These are phyloP conservation scores for Oryza glaberrima DNA, from an alignment of 176 grass and related monocot genomes.

Conservation along the genomic window DNA sequence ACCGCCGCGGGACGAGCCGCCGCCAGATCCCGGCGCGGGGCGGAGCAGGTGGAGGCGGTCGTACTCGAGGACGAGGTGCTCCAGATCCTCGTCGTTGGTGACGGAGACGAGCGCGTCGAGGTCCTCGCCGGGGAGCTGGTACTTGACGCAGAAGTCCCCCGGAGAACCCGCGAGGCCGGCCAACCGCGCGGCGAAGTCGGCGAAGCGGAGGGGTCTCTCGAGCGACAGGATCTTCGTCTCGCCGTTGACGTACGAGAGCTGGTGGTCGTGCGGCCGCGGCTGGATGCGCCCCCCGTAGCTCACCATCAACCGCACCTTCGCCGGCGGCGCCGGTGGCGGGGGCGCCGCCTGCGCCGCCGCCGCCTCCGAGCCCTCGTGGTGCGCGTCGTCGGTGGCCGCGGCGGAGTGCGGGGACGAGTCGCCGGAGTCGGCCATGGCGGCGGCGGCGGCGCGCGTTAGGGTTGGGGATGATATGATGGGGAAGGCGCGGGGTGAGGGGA, in stretches of 20 bases:
- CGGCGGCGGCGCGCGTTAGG: slow-evolving; percentile 34
- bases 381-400: slow-evolving; percentile 48
- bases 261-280: slow-evolving; percentile 76
- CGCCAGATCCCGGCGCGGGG: slow-evolving; percentile 30
- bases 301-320: slow-evolving; percentile 75
- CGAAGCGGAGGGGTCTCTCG: slow-evolving; percentile 67
- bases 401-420: slow-evolving; percentile 72
- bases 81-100: slow-evolving; percentile 96
- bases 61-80: slow-evolving; percentile 87
- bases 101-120: slow-evolving; percentile 95
- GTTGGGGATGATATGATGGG: slow-evolving; percentile 3
- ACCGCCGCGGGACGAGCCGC: slow-evolving; percentile 41
- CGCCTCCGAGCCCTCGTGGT: slow-evolving; percentile 40
- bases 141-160: slow-evolving; percentile 82
- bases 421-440: slow-evolving; percentile 72
- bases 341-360: background rate
- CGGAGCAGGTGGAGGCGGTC: slow-evolving; percentile 75
- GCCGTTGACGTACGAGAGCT: slow-evolving; percentile 89
- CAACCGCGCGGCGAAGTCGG: slow-evolving; percentile 69
- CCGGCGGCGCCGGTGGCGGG: slow-evolving; percentile 13
- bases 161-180: slow-evolving; percentile 21
- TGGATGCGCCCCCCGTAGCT: slow-evolving; percentile 98
- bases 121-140: slow-evolving; percentile 98
- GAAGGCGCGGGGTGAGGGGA: background rate
- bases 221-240: slow-evolving; percentile 96